phyloP scores from a whole-genome alignment of 495 filamentous ascomycete species.

The Annulohypoxylon maeteangense region DNA sequence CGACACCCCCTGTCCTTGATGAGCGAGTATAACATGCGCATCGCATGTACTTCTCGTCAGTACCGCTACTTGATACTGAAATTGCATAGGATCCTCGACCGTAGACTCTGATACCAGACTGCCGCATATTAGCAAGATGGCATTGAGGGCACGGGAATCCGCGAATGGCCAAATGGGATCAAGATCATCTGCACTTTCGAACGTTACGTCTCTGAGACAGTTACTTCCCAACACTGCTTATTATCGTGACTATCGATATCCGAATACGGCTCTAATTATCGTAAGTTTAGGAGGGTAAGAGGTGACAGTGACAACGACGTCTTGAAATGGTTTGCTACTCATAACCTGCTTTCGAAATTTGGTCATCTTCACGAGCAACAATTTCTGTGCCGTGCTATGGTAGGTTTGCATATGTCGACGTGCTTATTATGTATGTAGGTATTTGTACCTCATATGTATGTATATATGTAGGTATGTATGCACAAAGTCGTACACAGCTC shows the following conservation, averaged over 20 bases:
- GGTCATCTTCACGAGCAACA: constrained; percentile 6
- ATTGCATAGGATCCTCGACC: constrained; percentile 2
- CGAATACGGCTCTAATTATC: constrained; percentile 8
- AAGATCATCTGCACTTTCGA: constrained; percentile 34
- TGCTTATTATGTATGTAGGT: constrained; percentile 9
- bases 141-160: constrained; percentile 8
- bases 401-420: neutral
- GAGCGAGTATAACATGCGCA: constrained; percentile 11
- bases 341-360: neutral
- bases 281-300: neutral
- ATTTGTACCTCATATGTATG: constrained; percentile 1
- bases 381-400: neutral
- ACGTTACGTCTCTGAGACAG: constrained; percentile 39
- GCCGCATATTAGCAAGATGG: neutral
- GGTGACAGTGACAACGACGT: neutral
- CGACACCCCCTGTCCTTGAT: constrained; percentile 8
- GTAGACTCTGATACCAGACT: neutral
- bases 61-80: constrained; percentile 24
- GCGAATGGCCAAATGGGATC: constrained; percentile 27
- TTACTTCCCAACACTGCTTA: constrained; percentile 31
- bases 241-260: neutral
- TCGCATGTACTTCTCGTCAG: constrained; percentile 9
- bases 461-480: constrained; percentile 1
- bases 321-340: constrained; percentile 18
- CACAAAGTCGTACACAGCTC: constrained; percentile 19